These are phyloP conservation scores for Entomortierella beljakovae DNA, from an alignment of 192 early-diverging fungal species.

Conservation along the genomic window DNA sequence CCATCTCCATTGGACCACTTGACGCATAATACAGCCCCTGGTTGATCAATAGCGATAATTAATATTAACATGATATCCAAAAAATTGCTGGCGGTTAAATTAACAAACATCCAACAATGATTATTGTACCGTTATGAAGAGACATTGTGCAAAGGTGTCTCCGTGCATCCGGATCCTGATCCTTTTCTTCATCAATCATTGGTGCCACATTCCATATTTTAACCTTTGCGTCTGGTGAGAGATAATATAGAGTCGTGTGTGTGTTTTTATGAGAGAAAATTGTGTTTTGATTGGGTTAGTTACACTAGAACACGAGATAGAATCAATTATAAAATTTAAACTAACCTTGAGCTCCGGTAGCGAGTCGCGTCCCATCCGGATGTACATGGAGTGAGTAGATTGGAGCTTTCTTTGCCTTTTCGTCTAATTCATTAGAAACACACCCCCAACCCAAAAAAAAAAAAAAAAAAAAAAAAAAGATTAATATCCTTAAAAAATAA, in stretches of 20 bases:
- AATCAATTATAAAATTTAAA: background rate
- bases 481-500: background rate
- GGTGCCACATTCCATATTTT: constrained; percentile 89
- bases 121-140: constrained; percentile 77
- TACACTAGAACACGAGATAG: background rate
- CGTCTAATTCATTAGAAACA: constrained; percentile 26
- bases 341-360: constrained; percentile 85
- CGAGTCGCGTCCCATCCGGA: constrained; percentile 82
- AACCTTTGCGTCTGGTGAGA: constrained; percentile 79
- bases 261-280: background rate
- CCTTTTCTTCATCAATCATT: constrained; percentile 62
- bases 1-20: constrained; percentile 82
- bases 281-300: background rate
- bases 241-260: background rate
- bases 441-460: background rate
- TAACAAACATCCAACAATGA: background rate
- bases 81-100: background rate
- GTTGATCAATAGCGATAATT: background rate
- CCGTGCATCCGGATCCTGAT: constrained; percentile 61
- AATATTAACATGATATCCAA: background rate
- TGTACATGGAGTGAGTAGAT: constrained; percentile 94
- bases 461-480: background rate
- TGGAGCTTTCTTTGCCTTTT: constrained; percentile 58
- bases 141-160: constrained; percentile 84
- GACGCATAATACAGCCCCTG: constrained; percentile 88